These are phyloP conservation scores for Penicillium waksmanii DNA, from an alignment of 495 filamentous ascomycete species.

Conservation along the genomic window DNA sequence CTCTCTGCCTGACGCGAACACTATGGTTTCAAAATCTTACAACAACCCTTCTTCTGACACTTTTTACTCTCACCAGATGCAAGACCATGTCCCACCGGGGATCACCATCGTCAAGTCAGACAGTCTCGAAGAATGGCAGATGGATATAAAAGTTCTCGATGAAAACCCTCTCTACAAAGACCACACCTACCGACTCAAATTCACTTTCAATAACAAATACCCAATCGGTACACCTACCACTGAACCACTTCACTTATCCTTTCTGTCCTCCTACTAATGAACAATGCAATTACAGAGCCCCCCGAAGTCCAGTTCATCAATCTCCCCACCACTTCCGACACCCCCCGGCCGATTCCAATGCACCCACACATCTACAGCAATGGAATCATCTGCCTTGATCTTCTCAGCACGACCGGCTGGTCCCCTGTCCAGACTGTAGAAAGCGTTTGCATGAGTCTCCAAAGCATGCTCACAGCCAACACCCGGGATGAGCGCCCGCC, in stretches of 20 bases:
- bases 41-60: neutral
- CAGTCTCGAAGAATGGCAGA: conserved; percentile 84
- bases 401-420: conserved; percentile 88
- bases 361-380: conserved; percentile 98
- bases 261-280: neutral
- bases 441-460: conserved; percentile 95
- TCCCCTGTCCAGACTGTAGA: conserved; percentile 96
- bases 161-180: conserved; percentile 85
- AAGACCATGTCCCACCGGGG: conserved; percentile 62
- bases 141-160: conserved; percentile 92
- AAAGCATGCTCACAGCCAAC: conserved; percentile 97
- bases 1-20: neutral
- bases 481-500: conserved; percentile 84
- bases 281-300: conserved; percentile 63
- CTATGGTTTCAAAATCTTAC: neutral
- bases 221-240: conserved; percentile 71
- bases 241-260: neutral
- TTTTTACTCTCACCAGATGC: conserved; percentile 35
- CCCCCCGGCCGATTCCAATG: conserved; percentile 77
- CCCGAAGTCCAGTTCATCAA: conserved; percentile 90
- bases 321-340: conserved; percentile 45
- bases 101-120: conserved; percentile 81
- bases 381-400: conserved; percentile 95
- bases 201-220: conserved; percentile 80
- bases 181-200: conserved; percentile 83